These are phyloP conservation scores for Perilla frutescens DNA, from an alignment of 257 asterid species.

Conservation along the genomic window DNA sequence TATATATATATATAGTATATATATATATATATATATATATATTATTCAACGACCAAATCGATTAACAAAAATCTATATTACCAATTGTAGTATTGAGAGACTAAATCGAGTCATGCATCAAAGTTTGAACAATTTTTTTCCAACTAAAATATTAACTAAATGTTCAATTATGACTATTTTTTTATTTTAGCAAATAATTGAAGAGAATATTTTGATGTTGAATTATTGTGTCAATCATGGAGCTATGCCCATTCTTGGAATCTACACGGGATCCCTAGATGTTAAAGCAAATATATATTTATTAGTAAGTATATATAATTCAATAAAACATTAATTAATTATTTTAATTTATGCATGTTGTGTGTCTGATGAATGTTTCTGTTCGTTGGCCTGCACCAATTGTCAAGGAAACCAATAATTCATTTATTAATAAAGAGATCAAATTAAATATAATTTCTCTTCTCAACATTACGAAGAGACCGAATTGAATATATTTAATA, in stretches of 20 bases:
- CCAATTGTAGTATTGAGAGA: too few relatives aligned
- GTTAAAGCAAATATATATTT: neutral
- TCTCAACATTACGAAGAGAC: neutral
- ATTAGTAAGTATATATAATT: neutral
- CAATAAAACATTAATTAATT: neutral
- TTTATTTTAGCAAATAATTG: constrained; percentile 6
- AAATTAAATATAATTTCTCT: neutral
- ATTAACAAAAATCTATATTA: too few relatives aligned
- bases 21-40: too few relatives aligned
- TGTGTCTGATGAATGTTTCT: constrained; percentile 17
- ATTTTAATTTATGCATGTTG: constrained; percentile 4
- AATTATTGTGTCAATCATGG: constrained; percentile 18
- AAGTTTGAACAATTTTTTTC: too few relatives aligned
- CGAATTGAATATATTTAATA: too few relatives aligned
- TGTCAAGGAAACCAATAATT: constrained; percentile 22
- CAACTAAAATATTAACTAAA: too few relatives aligned
- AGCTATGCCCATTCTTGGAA: constrained; percentile 27
- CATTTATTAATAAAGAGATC: neutral
- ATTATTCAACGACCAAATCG: too few relatives aligned
- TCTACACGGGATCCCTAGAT: constrained; percentile 6
- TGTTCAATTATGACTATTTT: too few relatives aligned
- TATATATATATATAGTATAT: too few relatives aligned
- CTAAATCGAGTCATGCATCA: too few relatives aligned
- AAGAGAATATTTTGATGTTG: neutral
- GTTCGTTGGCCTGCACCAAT: constrained; percentile 16